Base-by-base conservation (phyloP, 805 yeast genomes). In the Clavispora santaluciae region DNA sequence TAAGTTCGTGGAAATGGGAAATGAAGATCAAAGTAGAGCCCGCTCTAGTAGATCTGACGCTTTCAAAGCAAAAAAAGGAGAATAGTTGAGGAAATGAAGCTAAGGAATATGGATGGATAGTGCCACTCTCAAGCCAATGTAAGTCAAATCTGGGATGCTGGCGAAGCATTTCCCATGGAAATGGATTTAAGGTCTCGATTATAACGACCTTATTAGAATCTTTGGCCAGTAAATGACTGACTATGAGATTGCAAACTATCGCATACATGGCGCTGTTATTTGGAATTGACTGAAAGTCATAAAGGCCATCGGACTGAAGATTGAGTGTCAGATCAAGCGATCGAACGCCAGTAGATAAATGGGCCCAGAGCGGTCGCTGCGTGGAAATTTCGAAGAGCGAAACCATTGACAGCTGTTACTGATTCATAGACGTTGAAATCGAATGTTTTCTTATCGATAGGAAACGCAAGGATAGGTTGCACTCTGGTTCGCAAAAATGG, bases 221-320 rank as follows among this genome's bases (percentile, higher is more conserved):
- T 2, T 45, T 33, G 7, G 53, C 39, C 7, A 31, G 29, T 20
- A 68, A 51, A 42, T 68, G 71, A 10, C 63, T 55, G 8, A 53
- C 49, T 6, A 66, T 49, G 9, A 64, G 34, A n/a, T 56, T 50
- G 16, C 51, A 46, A 10, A 56, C 39, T 20, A 63, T 44, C 4
- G 53, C 44, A 35, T 50, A 51, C 30, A 52, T 38, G 0, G 54
- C 59, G 11, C 40, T 33, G 44, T 59, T 53, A 3, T 58, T 56
- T 3, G 73, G 70, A n/a, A 64, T 63, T 2, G 63, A 44, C 46
- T 67, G 72, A 44, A 67, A 49, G 42, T 68, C 73, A 37, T 59
- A 57, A 6, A 68, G 47, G 9, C 65, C 63, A 33, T 46, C 52
- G 25, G 41, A 35, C 21, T 47, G 53, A 18, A 45, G 35, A 30